These are phyloP conservation scores for Aspergillus fumigatus DNA, from an alignment of 2,329 filamentous ascomycete genomes.

Conservation along the genomic window DNA sequence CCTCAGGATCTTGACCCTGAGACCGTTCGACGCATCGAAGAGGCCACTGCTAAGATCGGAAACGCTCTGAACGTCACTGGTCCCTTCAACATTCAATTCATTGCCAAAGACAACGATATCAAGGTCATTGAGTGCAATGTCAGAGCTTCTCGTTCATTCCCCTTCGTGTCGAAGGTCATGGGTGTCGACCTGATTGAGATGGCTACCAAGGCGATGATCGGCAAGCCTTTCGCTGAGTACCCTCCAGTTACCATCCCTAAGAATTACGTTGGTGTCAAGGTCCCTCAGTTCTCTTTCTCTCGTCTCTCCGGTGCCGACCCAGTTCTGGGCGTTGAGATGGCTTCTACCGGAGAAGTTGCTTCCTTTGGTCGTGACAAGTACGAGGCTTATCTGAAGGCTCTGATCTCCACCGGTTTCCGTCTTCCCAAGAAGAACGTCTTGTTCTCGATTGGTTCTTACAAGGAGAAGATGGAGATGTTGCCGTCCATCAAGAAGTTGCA, in stretches of 20 bases:
- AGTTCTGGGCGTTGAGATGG: slow-evolving; percentile 97
- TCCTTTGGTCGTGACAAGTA: slow-evolving; percentile 95
- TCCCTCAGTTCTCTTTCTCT: slow-evolving; percentile 98
- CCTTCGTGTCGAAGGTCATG: slow-evolving; percentile 98
- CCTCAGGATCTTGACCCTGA: slow-evolving; percentile 88
- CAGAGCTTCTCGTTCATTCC: slow-evolving; percentile 90
- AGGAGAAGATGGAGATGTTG: slow-evolving; percentile 97
- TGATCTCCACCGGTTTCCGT: slow-evolving; percentile 94
- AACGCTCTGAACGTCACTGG: slow-evolving; percentile 92
- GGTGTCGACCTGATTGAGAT: slow-evolving; percentile 96
- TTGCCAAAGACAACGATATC: slow-evolving; percentile 98
- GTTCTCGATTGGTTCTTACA: slow-evolving; percentile 92
- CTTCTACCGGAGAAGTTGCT: slow-evolving; percentile 95
- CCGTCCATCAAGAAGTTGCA: slow-evolving; percentile 86
- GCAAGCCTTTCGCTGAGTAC: slow-evolving; percentile 75
- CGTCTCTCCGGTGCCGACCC: slow-evolving; percentile 93
- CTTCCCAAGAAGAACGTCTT: slow-evolving; percentile 94
- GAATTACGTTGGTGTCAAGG: slow-evolving; percentile 92
- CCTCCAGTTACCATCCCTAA: slow-evolving; percentile 70
- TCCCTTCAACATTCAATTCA: slow-evolving; percentile 98
- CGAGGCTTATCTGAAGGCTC: slow-evolving; percentile 93
- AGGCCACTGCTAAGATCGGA: slow-evolving; percentile 92
- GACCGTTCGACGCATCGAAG: slow-evolving; percentile 85
- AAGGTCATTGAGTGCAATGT: slow-evolving; percentile 99
- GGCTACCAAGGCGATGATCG: slow-evolving; percentile 96